Percentiles rank a stretch among this genome's conserved stretches.
Evolutionary conservation across 805 yeast genomes (phyloP).

Genomic region (Metschnikowia reukaufii): DNA sequence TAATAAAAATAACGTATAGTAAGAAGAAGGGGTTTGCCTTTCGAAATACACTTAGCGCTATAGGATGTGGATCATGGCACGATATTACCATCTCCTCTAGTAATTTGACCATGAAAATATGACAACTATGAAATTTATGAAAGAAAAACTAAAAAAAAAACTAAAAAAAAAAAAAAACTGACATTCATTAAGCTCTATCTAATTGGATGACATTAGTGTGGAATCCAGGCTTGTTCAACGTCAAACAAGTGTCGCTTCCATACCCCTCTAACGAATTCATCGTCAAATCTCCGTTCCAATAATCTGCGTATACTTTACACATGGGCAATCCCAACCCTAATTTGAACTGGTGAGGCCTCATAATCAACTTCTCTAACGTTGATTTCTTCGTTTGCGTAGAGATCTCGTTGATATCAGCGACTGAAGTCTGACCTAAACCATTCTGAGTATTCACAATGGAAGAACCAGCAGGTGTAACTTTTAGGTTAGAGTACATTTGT

Average conservation of each 20-base stretch:
- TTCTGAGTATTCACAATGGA: conserved; percentile 30
- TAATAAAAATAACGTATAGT: too few species aligned
- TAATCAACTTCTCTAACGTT: conserved; percentile 63
- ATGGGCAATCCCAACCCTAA: conserved; percentile 89
- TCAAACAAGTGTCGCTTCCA: conserved; percentile 85
- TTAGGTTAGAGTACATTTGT: conserved; percentile 41
- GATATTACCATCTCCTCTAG: too few species aligned
- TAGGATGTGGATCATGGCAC: too few species aligned
- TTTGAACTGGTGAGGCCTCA: conserved; percentile 71
- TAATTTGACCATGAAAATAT: background rate
- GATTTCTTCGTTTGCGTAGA: conserved; percentile 38
- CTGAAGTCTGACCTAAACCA: conserved; percentile 40
- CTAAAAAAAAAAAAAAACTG: background rate
- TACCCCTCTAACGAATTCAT: conserved; percentile 85
- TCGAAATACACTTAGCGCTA: too few species aligned
- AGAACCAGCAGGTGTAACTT: conserved; percentile 42
- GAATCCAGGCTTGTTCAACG: conserved; percentile 74
- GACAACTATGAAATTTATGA: too few species aligned
- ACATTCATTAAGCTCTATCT: conserved; percentile 56
- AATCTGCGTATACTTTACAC: conserved; percentile 90
- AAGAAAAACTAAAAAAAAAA: background rate
- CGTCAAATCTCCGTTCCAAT: conserved; percentile 91
- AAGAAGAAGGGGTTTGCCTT: too few species aligned
- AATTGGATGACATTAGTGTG: conserved; percentile 62
- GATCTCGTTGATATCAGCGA: conserved; percentile 37